Base-by-base conservation (phyloP, 2,329 filamentous ascomycete species). In the Hypoxylon sp. region DNA sequence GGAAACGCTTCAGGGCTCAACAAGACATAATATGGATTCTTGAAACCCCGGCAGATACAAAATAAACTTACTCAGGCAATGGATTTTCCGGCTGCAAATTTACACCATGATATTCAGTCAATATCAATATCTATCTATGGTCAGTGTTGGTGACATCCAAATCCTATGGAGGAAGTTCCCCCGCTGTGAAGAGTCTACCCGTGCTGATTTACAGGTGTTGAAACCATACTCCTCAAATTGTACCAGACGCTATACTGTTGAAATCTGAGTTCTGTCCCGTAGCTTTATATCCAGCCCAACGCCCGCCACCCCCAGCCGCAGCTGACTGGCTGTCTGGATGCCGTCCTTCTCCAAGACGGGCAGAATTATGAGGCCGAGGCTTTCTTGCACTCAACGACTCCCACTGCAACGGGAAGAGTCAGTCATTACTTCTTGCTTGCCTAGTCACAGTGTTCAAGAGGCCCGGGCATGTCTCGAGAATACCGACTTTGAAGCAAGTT, bases 301-400 rank as follows among this genome's bases (percentile, higher is more conserved):
- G n/a, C n/a, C n/a, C n/a, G n/a, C n/a, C n/a, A n/a, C n/a, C n/a
- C n/a, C n/a, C n/a, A n/a, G 16, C 16, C 16, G 16, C 16, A 40
- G 16, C 11, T 4, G 8, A 18, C 16, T 8, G 3, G n/a, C 16
- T 18, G 11, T 40, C 16, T 18, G 9, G 7, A 20, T 11, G 7
- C 4, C 16, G 3, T 11, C 1, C 16, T 8, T 18, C 16, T 40
- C 36, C 11, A 16, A 9, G 2, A 40, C 16, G 16, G 16, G 0
- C n/a, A 26, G 12, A 46, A 9, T 28, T 28, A 44, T 28, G 14
- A 36, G 5, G 11, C 20, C 20, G n/a, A 51, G 2, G 48, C 51
- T 40, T 64, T 68, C 62, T 66, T 68, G 44, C 66, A 66, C 28
- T 69, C 66, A 2, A 69, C 56, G 1, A 69, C 56, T 0, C 66